Evolutionary conservation across 192 early-diverging fungal species (phyloP).

Genomic region (Funneliformis mosseae): DNA sequence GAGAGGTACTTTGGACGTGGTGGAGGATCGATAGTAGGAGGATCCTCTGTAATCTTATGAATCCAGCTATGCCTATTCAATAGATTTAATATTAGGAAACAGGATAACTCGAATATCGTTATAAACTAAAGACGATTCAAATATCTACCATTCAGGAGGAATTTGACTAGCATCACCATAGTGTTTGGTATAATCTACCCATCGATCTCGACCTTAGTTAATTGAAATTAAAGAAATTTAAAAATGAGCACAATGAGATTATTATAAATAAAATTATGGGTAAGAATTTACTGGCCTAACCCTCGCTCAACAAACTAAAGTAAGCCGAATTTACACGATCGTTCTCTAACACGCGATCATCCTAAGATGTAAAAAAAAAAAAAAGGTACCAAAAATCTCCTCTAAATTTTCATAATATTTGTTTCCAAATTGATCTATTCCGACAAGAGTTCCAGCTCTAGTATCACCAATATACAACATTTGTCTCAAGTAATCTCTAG

Average conservation of each 20-base stretch:
- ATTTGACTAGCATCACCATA: conserved; percentile 60
- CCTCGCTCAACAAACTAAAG: not conserved
- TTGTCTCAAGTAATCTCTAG: conserved; percentile 49
- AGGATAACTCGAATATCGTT: not conserved
- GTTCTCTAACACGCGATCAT: not conserved
- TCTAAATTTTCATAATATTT: conserved; percentile 72
- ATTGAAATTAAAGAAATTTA: not conserved
- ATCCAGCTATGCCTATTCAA: conserved; percentile 44
- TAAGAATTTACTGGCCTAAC: not conserved
- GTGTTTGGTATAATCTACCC: conserved; percentile 65
- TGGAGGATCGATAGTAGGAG: conserved; percentile 40
- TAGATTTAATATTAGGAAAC: not conserved
- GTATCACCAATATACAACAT: conserved; percentile 60
- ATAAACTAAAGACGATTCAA: not conserved
- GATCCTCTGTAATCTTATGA: conserved; percentile 45
- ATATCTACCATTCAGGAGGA: conserved; percentile 68
- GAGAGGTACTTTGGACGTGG: conserved; percentile 41
- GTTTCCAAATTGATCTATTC: conserved; percentile 75
- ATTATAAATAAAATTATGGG: no score
- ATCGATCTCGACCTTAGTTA: conserved; percentile 70
- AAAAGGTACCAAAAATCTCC: conserved; percentile 65
- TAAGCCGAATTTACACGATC: not conserved
- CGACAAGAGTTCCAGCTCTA: conserved; percentile 73
- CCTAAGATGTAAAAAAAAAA: not conserved
- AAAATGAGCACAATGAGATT: not conserved